Percentiles rank a stretch among this genome's conserved stretches.
These are phyloP conservation scores for Pleurotus cornucopiae DNA, from an alignment of 768 basidiomycete genomes.

Conservation along the genomic window DNA sequence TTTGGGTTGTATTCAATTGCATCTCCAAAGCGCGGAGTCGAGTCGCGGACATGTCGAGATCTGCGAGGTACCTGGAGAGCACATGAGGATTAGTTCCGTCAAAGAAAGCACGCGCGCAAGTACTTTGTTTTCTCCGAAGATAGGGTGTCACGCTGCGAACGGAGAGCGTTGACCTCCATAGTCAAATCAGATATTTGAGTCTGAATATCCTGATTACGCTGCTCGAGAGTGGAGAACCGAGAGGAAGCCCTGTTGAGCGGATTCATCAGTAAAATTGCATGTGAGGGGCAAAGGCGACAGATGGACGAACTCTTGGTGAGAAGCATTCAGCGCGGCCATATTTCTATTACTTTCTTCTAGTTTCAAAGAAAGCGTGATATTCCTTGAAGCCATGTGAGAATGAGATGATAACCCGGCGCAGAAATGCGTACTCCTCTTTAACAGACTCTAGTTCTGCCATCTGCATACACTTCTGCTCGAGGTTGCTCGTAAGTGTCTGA, in stretches of 20 bases:
- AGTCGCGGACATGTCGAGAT: slow-evolving; percentile 2
- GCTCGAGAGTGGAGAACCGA: neutral
- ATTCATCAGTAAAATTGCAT: neutral
- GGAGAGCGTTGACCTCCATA: neutral
- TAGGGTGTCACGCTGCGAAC: neutral
- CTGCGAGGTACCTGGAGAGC: neutral
- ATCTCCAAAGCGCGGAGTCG: neutral
- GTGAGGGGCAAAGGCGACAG: neutral
- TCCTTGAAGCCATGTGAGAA: neutral
- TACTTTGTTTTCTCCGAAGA: slow-evolving; percentile 1
- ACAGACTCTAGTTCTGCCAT: neutral
- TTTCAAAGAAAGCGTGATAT: neutral
- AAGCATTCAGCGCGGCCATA: neutral
- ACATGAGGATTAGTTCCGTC: neutral
- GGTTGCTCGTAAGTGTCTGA: neutral
- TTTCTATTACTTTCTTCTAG: neutral
- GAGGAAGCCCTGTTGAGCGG: neutral
- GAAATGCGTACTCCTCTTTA: neutral
- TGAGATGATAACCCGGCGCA: neutral
- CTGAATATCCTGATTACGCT: neutral
- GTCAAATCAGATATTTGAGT: neutral
- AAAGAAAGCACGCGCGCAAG: neutral
- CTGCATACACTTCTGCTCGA: neutral
- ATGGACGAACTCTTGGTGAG: slow-evolving; percentile 1
- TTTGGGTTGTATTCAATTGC: slow-evolving; percentile 2